These are phyloP conservation scores for Eudorina sp. DNA, from an alignment of 139 green algal genomes.

Conservation along the genomic window DNA sequence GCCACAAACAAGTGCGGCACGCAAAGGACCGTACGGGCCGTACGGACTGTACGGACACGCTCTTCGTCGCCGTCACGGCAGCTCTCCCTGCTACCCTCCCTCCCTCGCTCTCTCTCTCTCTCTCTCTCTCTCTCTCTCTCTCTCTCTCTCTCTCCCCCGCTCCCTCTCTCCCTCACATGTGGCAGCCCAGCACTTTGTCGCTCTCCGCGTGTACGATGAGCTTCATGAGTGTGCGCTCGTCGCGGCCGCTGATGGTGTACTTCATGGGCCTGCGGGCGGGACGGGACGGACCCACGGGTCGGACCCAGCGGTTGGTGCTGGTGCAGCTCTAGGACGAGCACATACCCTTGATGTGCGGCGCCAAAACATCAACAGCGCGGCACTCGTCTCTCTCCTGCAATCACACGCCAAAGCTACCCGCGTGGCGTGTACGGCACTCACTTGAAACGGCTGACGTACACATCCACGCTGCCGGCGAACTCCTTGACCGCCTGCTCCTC, in stretches of 20 bases:
- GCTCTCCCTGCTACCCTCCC: not conserved
- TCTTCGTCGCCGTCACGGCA: not conserved
- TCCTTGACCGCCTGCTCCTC: conserved; percentile 86
- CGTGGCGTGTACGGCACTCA: not conserved
- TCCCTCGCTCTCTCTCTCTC: not conserved
- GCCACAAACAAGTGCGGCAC: too few relatives aligned
- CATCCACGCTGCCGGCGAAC: conserved; percentile 81
- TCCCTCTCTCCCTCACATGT: conserved; percentile 79
- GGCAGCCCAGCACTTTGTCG: conserved; percentile 87
- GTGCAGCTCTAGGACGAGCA: too few relatives aligned
- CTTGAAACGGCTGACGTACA: conserved; percentile 89
- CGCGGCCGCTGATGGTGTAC: conserved; percentile 86
- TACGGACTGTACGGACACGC: not conserved
- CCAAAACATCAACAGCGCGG: too few relatives aligned
- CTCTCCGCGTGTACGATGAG: conserved; percentile 88
- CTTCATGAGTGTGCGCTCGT: conserved; percentile 90
- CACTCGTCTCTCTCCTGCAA: too few relatives aligned
- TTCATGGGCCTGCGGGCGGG: conserved; percentile 83
- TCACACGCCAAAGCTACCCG: too few relatives aligned
- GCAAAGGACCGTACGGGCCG: too few relatives aligned
- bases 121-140: not conserved
- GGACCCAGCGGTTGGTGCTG: not conserved
- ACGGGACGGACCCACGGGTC: not conserved
- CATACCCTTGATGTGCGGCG: too few relatives aligned
- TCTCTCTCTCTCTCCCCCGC: not conserved